These are phyloP conservation scores for Taxawa tesnikishii DNA, from an alignment of 2,329 filamentous ascomycete species.

Conservation along the genomic window DNA sequence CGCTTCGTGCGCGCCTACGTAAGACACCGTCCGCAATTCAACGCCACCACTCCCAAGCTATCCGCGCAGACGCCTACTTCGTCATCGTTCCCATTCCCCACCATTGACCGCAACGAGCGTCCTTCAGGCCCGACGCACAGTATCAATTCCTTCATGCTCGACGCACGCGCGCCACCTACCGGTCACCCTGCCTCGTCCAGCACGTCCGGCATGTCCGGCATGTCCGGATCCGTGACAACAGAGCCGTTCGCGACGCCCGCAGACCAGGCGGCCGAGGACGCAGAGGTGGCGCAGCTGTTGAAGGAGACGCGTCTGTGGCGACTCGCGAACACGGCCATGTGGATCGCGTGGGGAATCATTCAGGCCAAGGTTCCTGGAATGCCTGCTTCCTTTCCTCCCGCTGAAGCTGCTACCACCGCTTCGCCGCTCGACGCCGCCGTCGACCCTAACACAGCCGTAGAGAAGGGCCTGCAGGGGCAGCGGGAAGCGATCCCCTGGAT, in stretches of 20 bases:
- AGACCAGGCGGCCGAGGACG: constrained; percentile 50
- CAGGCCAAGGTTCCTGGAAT: constrained; percentile 78
- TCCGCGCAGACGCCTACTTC: constrained; percentile 17
- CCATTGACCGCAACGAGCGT: constrained; percentile 9
- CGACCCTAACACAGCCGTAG: background rate
- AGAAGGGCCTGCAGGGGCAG: too few relatives aligned
- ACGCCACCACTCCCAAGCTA: constrained; percentile 29
- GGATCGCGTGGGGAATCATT: constrained; percentile 93
- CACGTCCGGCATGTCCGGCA: constrained; percentile 8
- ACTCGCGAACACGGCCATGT: constrained; percentile 73
- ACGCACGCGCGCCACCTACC: constrained; percentile 31
- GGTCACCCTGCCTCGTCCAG: constrained; percentile 1
- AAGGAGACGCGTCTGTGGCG: constrained; percentile 78
- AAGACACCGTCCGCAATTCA: constrained; percentile 61
- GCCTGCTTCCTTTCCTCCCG: constrained; percentile 29
- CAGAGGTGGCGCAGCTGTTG: constrained; percentile 56
- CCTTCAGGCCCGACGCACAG: constrained; percentile 21
- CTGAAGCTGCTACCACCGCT: constrained; percentile 6
- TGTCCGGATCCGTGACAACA: constrained; percentile 10
- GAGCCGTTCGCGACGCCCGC: constrained; percentile 7
- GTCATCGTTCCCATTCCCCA: constrained; percentile 10
- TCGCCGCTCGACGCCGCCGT: background rate
- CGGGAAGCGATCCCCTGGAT: constrained; percentile 9
- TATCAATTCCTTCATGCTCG: constrained; percentile 63
- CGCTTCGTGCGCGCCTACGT: constrained; percentile 82